Evolutionary conservation across 176 grass and related monocot genomes (phyloP).

Genomic region (Alopecurus myosuroides): DNA sequence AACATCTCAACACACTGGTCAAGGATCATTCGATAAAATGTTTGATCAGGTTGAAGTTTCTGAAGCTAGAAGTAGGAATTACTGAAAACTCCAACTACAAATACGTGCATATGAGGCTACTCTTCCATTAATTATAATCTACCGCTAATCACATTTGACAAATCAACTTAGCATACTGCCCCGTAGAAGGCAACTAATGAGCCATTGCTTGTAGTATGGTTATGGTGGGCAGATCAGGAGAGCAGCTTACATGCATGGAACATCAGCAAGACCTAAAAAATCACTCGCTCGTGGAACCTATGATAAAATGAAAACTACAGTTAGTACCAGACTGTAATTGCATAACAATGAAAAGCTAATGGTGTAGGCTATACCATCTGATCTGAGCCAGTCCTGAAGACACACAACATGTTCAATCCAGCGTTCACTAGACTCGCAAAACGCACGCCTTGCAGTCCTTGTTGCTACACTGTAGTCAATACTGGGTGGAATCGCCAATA

Average conservation of each 20-base stretch:
- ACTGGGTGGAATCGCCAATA: constrained; percentile 15
- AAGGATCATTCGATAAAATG: background rate
- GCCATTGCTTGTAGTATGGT: background rate
- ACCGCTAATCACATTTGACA: background rate
- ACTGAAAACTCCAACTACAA: background rate
- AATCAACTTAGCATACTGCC: background rate
- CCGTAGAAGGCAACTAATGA: background rate
- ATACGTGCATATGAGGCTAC: background rate
- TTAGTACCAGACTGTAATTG: background rate
- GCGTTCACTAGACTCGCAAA: background rate
- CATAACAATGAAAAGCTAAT: background rate
- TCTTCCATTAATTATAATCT: background rate
- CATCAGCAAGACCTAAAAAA: background rate
- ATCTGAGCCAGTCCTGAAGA: constrained; percentile 22
- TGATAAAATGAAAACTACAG: background rate
- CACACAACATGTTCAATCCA: constrained; percentile 1
- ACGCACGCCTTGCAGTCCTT: background rate
- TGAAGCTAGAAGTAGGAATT: background rate
- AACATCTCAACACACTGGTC: background rate
- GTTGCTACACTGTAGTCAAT: constrained; percentile 15
- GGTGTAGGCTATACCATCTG: constrained; percentile 6
- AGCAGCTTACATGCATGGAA: constrained; percentile 18
- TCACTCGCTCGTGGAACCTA: background rate
- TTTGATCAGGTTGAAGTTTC: background rate
- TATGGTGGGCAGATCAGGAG: background rate